Conservation (phyloP, 2,329 filamentous ascomycete species). For the Mycosphaerelloides madeirae region DNA sequence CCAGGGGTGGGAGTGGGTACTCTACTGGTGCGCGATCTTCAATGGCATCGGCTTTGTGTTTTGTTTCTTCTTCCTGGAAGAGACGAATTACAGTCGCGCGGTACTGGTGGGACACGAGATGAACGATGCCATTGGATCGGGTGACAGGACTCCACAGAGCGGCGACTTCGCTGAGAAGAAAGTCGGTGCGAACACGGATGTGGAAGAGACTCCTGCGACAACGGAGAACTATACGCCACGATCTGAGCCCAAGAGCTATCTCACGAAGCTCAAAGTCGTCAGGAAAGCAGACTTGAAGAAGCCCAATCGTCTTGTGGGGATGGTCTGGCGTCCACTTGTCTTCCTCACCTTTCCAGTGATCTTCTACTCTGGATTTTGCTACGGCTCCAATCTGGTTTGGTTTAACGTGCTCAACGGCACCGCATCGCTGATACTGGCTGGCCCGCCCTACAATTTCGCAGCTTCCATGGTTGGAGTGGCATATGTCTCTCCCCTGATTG, state of each 20-base stretch:
- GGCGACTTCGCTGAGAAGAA: too few species aligned
- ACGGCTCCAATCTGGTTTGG: slow-evolving; percentile 39
- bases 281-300: slow-evolving; percentile 29
- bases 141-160: too few species aligned
- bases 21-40: slow-evolving; percentile 53
- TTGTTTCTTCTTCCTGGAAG: slow-evolving; percentile 57
- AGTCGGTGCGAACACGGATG: too few species aligned
- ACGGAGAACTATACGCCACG: background rate
- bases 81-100: slow-evolving; percentile 48
- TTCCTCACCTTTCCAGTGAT: slow-evolving; percentile 38
- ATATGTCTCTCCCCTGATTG: slow-evolving; percentile 35
- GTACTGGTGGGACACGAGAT: slow-evolving; percentile 4
- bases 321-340: slow-evolving; percentile 30
- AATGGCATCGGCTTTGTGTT: slow-evolving; percentile 46
- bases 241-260: slow-evolving; percentile 25
- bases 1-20: slow-evolving; percentile 48
- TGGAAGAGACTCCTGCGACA: too few species aligned
- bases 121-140: too few species aligned
- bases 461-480: slow-evolving; percentile 36
- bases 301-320: slow-evolving; percentile 26
- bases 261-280: slow-evolving; percentile 32
- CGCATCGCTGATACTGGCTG: slow-evolving; percentile 36
- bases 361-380: slow-evolving; percentile 38
- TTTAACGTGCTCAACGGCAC: slow-evolving; percentile 44
- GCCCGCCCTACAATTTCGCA: slow-evolving; percentile 36